phyloP scores from a whole-genome alignment of 2,329 filamentous ascomycete genomes.

The Phialemoniopsis sp. region DNA sequence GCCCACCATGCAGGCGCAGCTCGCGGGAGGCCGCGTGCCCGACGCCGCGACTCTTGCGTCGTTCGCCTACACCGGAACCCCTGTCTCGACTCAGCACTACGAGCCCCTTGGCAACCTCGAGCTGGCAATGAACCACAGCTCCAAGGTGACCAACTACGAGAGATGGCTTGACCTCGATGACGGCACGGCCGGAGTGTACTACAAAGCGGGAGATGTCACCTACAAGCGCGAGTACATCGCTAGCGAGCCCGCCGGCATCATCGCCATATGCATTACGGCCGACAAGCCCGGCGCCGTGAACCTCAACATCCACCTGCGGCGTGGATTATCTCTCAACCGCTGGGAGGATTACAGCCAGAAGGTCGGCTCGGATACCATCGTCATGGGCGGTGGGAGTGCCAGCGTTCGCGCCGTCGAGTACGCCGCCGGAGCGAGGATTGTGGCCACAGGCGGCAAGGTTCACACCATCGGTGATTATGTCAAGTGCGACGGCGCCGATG shows the following conservation, averaged over 20 bases:
- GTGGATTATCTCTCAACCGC: slow-evolving; percentile 1
- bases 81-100: too few relatives aligned
- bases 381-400: slow-evolving; percentile 1
- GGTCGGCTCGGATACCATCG: neutral
- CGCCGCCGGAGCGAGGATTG: neutral
- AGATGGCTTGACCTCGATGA: slow-evolving; percentile 25
- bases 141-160: slow-evolving; percentile 15
- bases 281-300: neutral
- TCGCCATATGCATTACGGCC: slow-evolving; percentile 19
- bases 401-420: slow-evolving; percentile 1
- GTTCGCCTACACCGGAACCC: too few relatives aligned
- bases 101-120: too few relatives aligned
- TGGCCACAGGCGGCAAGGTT: neutral
- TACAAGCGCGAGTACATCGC: slow-evolving; percentile 26
- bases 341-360: neutral
- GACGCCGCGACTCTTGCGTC: too few relatives aligned
- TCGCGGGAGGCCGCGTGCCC: too few relatives aligned
- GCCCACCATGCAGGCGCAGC: too few relatives aligned
- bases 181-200: slow-evolving; percentile 23
- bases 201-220: slow-evolving; percentile 18
- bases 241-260: slow-evolving; percentile 25
- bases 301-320: slow-evolving; percentile 1
- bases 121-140: too few relatives aligned
- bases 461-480: slow-evolving; percentile 1
- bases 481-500: slow-evolving; percentile 1